Base-by-base conservation (phyloP, 805 yeast genomes). In the Kregervanrija fluxuum region DNA sequence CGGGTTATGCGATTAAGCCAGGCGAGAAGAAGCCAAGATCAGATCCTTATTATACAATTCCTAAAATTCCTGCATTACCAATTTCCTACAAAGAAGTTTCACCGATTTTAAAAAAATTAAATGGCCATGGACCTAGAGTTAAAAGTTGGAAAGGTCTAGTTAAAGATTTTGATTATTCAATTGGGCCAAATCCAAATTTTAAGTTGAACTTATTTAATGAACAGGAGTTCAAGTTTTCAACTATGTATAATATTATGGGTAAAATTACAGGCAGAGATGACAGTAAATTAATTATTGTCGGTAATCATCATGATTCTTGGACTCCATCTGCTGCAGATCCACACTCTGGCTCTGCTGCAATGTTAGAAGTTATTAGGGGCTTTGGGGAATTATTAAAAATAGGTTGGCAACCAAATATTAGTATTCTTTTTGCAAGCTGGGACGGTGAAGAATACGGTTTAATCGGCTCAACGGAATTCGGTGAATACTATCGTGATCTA, bases 221-320 rank as follows among this genome's bases (percentile, higher is more conserved):
- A 45, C 90, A 84, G 59, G 74, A 73, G 13, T 83, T 77, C 57
- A 76, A 73, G 52, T 70, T 80, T 51, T 68, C 79, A 11, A 81
- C 85, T 6, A 70, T 81, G 54, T 69, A 73, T 65, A 80, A 85
- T 54, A 81, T 82, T 30, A 69, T 79, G 54, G 90, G 83, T 9
- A 70, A 69, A 38, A 61, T 81, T 36, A 74, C 73, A 47, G 90
- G 90, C 35, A 66, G 69, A 35, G 61, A 66, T 34, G 70, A 74
- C 40, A 33, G 43, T 30, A 81, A 80, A 45, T 79, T 75, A 14
- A 70, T 84, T 40, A 59, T 85, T 33, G 59, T 84, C 45, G 93
- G 93, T 33, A 84, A 83, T 59, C 93, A 84, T 58, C 75, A 88
- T 44, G 93, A 85, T 57, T 80, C 90, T 3, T 85, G 91, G 93